Percentiles rank a stretch among this genome's conserved stretches.
Evolutionary conservation across 2,329 filamentous ascomycete genomes (phyloP).

Genomic region (Exophiala calicioides): DNA sequence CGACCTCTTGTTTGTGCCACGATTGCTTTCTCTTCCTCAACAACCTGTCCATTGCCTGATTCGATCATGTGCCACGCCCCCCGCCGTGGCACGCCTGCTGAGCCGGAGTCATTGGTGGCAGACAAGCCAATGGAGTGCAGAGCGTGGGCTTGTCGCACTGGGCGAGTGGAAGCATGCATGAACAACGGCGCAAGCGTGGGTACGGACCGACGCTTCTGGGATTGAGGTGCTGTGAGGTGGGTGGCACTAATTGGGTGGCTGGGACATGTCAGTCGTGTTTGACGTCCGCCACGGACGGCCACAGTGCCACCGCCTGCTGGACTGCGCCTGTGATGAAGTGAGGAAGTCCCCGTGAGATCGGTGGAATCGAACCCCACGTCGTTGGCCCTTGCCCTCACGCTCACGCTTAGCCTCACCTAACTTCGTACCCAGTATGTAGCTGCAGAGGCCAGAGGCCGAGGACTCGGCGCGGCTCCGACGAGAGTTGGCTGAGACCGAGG

Average conservation of each 20-base stretch:
- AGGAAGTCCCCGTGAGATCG: too few relatives aligned
- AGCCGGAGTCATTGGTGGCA: constrained; percentile 5
- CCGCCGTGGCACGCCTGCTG: neutral
- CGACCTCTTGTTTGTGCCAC: constrained; percentile 19
- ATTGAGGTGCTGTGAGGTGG: constrained; percentile 11
- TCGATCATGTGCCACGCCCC: constrained; percentile 11
- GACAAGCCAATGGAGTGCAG: constrained; percentile 10
- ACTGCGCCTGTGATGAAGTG: too few relatives aligned
- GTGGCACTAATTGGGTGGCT: constrained; percentile 19
- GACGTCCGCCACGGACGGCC: too few relatives aligned
- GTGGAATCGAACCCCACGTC: too few relatives aligned
- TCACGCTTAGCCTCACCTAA: too few relatives aligned
- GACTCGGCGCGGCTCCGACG: too few relatives aligned
- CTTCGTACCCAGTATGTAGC: too few relatives aligned
- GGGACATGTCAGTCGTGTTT: constrained; percentile 10
- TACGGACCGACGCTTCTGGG: constrained; percentile 25
- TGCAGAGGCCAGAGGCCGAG: too few relatives aligned
- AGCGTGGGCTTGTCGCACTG: constrained; percentile 7
- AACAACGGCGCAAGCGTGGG: constrained; percentile 25
- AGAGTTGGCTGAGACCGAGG: too few relatives aligned
- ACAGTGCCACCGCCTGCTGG: too few relatives aligned
- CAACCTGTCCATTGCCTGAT: constrained; percentile 12
- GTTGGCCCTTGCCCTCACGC: too few relatives aligned
- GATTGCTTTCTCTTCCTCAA: constrained; percentile 14
- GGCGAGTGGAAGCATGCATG: constrained; percentile 15